Evolutionary conservation across 176 grass and related monocot species (phyloP).

Genomic region (Themeda triandra): DNA sequence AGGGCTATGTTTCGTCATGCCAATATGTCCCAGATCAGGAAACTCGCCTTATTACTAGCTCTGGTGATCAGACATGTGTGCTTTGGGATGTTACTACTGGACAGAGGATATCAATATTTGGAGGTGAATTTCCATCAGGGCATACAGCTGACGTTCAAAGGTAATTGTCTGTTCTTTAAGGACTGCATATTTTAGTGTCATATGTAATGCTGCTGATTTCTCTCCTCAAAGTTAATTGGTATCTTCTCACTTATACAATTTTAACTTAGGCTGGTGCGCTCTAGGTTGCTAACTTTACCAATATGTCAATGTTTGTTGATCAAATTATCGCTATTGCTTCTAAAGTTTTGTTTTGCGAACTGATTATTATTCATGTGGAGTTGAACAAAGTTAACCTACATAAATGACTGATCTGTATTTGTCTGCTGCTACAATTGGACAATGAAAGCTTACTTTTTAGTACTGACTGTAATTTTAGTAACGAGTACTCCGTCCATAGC

Average conservation of each 20-base stretch:
- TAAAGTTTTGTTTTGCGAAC: background rate
- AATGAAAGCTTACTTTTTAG: background rate
- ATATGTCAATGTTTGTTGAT: constrained; percentile 6
- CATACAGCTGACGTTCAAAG: constrained; percentile 95
- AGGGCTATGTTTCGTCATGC: constrained; percentile 94
- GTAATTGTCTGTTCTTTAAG: constrained; percentile 39
- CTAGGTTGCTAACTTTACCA: background rate
- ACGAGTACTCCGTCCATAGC: background rate
- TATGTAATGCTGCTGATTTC: background rate
- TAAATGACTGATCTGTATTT: background rate
- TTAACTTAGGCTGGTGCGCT: background rate
- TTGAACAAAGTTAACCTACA: constrained; percentile 17
- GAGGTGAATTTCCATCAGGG: constrained; percentile 97
- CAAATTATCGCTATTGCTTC: background rate
- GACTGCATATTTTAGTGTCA: background rate
- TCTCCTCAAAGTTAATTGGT: background rate
- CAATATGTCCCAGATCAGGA: constrained; percentile 94
- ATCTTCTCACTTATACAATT: background rate
- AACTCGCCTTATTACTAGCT: constrained; percentile 80
- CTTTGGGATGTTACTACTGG: constrained; percentile 97
- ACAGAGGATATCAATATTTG: constrained; percentile 93
- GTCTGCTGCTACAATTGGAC: background rate
- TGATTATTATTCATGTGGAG: background rate
- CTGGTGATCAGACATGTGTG: constrained; percentile 90
- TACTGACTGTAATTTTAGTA: constrained; percentile 5